These are phyloP conservation scores for Colletotrichum lindemuthianum DNA, from an alignment of 2,329 filamentous ascomycete species.

Conservation along the genomic window DNA sequence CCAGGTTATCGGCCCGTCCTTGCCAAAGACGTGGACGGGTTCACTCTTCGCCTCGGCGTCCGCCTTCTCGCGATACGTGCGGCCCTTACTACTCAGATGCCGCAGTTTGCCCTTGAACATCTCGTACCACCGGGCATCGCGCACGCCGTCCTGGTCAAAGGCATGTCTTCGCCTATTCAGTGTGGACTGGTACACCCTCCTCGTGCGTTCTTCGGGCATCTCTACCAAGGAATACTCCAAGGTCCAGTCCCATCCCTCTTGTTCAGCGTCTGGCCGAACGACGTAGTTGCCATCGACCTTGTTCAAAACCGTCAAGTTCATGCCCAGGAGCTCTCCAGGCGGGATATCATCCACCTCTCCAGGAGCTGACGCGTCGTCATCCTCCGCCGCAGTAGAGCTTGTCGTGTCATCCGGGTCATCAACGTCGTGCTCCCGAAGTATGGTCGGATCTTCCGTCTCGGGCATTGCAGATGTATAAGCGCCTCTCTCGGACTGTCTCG, in stretches of 20 bases:
- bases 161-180: slow-evolving; percentile 64
- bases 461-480: background rate
- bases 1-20: slow-evolving; percentile 46
- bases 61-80: slow-evolving; percentile 64
- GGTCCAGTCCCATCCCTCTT: slow-evolving; percentile 64
- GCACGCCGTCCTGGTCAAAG: slow-evolving; percentile 52
- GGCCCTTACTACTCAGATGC: slow-evolving; percentile 62
- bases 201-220: slow-evolving; percentile 57
- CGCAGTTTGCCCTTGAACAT: slow-evolving; percentile 56
- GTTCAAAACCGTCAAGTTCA: slow-evolving; percentile 79
- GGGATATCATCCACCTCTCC: slow-evolving; percentile 26
- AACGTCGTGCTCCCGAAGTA: background rate
- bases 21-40: slow-evolving; percentile 60
- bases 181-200: slow-evolving; percentile 64
- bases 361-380: background rate
- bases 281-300: slow-evolving; percentile 74
- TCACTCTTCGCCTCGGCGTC: slow-evolving; percentile 60
- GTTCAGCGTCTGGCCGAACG: slow-evolving; percentile 65
- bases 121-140: slow-evolving; percentile 55
- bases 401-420: background rate
- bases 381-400: background rate
- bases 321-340: slow-evolving; percentile 66
- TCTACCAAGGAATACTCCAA: slow-evolving; percentile 84
- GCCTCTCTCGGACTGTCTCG: slow-evolving; percentile 4
- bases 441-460: background rate